Percentiles rank a stretch among this genome's conserved stretches.
Conservation (phyloP, 108 stramenopile genomes). For the Cyclostephanos tholiformis region DNA sequence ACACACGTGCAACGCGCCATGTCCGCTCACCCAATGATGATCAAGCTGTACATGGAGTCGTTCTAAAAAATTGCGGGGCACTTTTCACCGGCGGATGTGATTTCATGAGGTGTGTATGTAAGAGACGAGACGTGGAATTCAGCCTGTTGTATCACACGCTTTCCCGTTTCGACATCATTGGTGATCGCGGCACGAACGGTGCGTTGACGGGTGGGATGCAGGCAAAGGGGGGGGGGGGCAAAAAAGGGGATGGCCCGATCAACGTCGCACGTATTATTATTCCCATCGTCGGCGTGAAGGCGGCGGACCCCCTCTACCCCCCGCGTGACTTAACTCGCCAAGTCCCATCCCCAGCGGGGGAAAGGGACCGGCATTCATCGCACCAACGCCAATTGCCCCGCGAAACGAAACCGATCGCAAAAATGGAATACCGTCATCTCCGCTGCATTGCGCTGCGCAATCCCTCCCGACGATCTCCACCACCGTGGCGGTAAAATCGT, state of each 20-base stretch:
- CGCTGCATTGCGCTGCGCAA: conserved; percentile 35
- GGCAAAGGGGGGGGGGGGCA: conserved; percentile 16
- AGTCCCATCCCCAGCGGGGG: conserved; percentile 32
- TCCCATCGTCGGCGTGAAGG: not conserved
- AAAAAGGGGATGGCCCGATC: conserved; percentile 8
- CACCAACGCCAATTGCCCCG: conserved; percentile 26
- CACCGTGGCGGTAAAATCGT: not conserved
- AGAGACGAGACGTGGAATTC: too few relatives aligned
- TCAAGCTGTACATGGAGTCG: conserved; percentile 34
- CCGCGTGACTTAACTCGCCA: conserved; percentile 31
- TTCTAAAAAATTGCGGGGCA: conserved; percentile 18
- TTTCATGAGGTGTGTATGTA: too few relatives aligned
- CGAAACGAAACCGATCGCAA: conserved; percentile 33
- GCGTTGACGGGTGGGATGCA: conserved; percentile 22
- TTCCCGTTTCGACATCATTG: conserved; percentile 15
- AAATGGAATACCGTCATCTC: conserved; percentile 29
- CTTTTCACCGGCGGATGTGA: conserved; percentile 18
- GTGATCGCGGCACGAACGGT: conserved; percentile 20
- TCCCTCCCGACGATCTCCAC: conserved; percentile 19
- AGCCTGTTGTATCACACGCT: not conserved
- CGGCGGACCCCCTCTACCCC: not conserved
- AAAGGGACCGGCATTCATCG: conserved; percentile 34
- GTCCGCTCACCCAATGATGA: conserved; percentile 15
- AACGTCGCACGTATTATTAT: too few relatives aligned
- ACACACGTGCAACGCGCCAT: not conserved